Base-by-base conservation (phyloP, 2,329 filamentous ascomycete genomes). In the Cordyceps tenuipes region DNA sequence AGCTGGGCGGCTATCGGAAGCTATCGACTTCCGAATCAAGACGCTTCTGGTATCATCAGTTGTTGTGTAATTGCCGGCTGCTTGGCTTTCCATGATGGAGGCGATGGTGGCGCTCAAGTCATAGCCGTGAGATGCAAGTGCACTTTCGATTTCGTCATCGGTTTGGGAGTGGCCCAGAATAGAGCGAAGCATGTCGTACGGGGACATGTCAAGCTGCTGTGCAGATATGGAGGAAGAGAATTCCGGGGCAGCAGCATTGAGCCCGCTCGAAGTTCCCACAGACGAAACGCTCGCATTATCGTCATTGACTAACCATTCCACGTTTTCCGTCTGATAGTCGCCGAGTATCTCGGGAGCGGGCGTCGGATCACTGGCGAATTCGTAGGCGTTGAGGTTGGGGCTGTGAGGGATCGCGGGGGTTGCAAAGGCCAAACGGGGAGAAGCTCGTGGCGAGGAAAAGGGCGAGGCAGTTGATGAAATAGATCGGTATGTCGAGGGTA, bases 271-370 rank as follows among this genome's bases (percentile, higher is more conserved):
- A 10, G 82, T 84, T 41, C 84, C 81, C 8, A 87, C 89, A 26
- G 91, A 96, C 26, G 90, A 87, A 61, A 91, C 83, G 66, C 88
- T 92, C 68, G 87, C 89, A 58, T 84, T 85, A 68, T 90, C 88
- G 72, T 96, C 92, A 71, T 94, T 94, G 66, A 97, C 90, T 50
- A 97, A 82, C 94, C 93, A 97, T 73, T 97, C 93, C 57, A 99
- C 91, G 67, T 94, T 96, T 72, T 97, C 93, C 64, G 88, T 90
- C 66, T 93, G 92, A 69, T 91, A 88, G 68, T 97, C 91, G 60
- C 91, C 91, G 70, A 95, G 93, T 62, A 90, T 89, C 69, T 97
- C 92, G 49, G 87, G 86, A 19, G 89, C 85, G 7, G 90, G 88
- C 53, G 86, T 90, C 21, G 86, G 82, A 68, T 96, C 91, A 69